Percentiles rank a stretch among this genome's conserved stretches.
These are phyloP conservation scores for Viola odorata DNA, from an alignment of 345 rosid genomes.

Conservation along the genomic window DNA sequence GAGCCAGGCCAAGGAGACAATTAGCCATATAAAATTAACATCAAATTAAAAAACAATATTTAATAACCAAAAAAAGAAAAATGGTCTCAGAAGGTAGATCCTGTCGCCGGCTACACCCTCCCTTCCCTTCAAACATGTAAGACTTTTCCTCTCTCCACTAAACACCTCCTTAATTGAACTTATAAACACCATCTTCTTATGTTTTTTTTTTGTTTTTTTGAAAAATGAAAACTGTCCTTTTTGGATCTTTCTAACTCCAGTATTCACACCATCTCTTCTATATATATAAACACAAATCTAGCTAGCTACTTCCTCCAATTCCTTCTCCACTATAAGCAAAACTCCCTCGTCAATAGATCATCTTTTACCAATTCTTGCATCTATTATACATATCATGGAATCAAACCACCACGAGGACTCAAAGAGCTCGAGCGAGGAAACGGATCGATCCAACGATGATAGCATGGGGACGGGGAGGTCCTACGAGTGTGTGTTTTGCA, in stretches of 20 bases:
- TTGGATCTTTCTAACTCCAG: slow-evolving; percentile 1
- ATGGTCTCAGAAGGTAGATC: slow-evolving; percentile 1
- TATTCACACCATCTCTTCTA: not conserved
- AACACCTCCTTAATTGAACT: not conserved
- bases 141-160: slow-evolving; percentile 10
- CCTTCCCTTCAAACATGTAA: slow-evolving; percentile 6
- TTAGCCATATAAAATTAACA: not conserved
- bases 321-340: not conserved
- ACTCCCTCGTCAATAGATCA: not conserved
- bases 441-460: slow-evolving; percentile 8
- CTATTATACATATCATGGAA: slow-evolving; percentile 3
- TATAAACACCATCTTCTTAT: no score
- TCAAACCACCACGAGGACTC: slow-evolving; percentile 10
- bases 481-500: slow-evolving; percentile 27
- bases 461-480: slow-evolving; percentile 13
- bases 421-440: slow-evolving; percentile 16
- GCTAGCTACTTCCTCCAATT: not conserved
- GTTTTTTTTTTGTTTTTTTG: not conserved
- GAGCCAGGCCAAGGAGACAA: slow-evolving; percentile 13
- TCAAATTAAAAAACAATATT: not conserved
- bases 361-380: not conserved
- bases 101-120: no score
- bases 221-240: not conserved
- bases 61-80: no score
- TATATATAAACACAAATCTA: not conserved